Conservation (phyloP, 352 stramenopile species). For the Hyaloperonospora brassicae region DNA sequence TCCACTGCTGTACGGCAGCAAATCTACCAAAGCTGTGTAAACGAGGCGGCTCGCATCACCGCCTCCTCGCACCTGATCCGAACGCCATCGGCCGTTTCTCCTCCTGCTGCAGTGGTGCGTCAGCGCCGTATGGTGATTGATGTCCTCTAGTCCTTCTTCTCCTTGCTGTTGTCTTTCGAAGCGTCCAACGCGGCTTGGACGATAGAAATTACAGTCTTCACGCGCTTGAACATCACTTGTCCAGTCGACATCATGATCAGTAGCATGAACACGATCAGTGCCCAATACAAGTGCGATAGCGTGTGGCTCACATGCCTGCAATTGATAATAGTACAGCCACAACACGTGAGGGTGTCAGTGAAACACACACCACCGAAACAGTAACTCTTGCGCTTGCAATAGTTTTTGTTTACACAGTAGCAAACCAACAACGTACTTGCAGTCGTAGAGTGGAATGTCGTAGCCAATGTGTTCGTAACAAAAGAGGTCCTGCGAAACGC, state of each 20-base stretch:
- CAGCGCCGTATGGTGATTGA: slow-evolving; percentile 6
- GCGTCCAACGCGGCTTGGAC: slow-evolving; percentile 56
- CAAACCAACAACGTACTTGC: slow-evolving; percentile 61
- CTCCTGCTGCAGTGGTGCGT: slow-evolving; percentile 6
- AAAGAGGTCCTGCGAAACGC: slow-evolving; percentile 76
- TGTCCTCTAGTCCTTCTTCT: slow-evolving; percentile 53
- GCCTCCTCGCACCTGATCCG: slow-evolving; percentile 8
- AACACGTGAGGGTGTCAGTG: slow-evolving; percentile 10
- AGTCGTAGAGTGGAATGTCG: slow-evolving; percentile 84
- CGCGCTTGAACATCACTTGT: slow-evolving; percentile 79
- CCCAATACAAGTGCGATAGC: slow-evolving; percentile 81
- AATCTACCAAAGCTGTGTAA: slow-evolving; percentile 25
- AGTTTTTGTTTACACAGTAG: background rate
- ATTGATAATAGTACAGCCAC: background rate
- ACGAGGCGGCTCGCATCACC: slow-evolving; percentile 7
- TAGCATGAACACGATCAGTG: slow-evolving; percentile 83
- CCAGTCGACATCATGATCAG: slow-evolving; percentile 75
- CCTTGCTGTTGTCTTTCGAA: slow-evolving; percentile 36
- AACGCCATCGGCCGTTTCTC: slow-evolving; percentile 7
- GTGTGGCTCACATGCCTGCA: slow-evolving; percentile 79
- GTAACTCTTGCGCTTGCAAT: background rate
- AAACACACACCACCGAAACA: slow-evolving; percentile 5
- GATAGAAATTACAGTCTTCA: slow-evolving; percentile 69
- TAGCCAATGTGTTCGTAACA: slow-evolving; percentile 83
- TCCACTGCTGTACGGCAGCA: slow-evolving; percentile 4